Evolutionary conservation across 768 basidiomycete species (phyloP).

Genomic region (Pleurotus sapidus): DNA sequence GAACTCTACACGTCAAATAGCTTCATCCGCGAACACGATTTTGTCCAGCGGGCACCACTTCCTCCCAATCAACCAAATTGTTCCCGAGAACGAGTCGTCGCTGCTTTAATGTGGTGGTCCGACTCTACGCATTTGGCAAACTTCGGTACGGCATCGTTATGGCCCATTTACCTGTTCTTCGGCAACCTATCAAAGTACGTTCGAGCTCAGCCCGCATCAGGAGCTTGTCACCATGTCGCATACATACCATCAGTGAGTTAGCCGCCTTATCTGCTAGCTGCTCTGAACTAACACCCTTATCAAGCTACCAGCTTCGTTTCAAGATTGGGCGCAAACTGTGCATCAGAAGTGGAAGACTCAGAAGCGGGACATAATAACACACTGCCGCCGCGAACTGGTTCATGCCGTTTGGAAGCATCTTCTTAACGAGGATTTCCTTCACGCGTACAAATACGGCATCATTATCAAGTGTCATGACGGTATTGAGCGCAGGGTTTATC

Average conservation of each 20-base stretch:
- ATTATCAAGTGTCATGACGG: constrained; percentile 21
- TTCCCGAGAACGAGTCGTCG: constrained; percentile 11
- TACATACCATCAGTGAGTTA: constrained; percentile 22
- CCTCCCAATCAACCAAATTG: constrained; percentile 9
- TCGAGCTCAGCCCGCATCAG: constrained; percentile 15
- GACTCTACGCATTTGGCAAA: constrained; percentile 25
- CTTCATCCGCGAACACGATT: constrained; percentile 9
- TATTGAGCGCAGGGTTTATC: constrained; percentile 15
- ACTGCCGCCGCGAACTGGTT: constrained; percentile 16
- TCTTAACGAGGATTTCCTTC: constrained; percentile 19
- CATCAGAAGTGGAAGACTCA: constrained; percentile 3
- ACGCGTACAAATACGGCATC: constrained; percentile 20
- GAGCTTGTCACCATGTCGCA: constrained; percentile 24
- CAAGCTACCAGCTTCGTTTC: constrained; percentile 10
- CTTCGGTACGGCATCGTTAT: constrained; percentile 26
- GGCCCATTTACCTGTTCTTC: constrained; percentile 32
- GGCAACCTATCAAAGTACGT: constrained; percentile 33
- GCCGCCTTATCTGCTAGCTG: not conserved
- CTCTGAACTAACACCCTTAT: not conserved
- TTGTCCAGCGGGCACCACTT: constrained; percentile 10
- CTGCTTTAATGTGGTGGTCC: constrained; percentile 22
- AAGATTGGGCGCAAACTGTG: constrained; percentile 1
- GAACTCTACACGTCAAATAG: constrained; percentile 17
- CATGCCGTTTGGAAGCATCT: constrained; percentile 21
- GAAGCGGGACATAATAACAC: constrained; percentile 3